These are phyloP conservation scores for Meira miltonrushii DNA, from an alignment of 1,284 basidiomycete genomes.

Conservation along the genomic window DNA sequence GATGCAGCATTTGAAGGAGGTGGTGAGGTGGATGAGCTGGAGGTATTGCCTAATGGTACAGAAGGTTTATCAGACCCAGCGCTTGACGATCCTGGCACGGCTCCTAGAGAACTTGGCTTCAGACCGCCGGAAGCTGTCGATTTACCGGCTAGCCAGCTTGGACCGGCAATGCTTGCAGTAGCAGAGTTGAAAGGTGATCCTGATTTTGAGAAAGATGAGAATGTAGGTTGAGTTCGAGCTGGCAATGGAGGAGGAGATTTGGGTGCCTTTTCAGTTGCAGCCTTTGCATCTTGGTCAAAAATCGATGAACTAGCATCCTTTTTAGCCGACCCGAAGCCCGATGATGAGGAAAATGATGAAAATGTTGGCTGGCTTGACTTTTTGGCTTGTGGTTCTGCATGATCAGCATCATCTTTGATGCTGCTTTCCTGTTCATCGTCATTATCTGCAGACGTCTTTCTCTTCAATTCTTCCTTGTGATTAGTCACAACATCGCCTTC, in stretches of 20 bases:
- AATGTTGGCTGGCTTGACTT: background rate
- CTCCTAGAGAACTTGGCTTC: slow-evolving; percentile 14
- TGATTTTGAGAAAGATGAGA: slow-evolving; percentile 16
- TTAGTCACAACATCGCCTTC: background rate
- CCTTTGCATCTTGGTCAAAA: background rate
- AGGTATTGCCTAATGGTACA: background rate
- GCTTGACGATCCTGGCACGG: background rate
- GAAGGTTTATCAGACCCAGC: background rate
- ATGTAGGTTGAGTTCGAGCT: slow-evolving; percentile 15
- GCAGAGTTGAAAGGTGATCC: slow-evolving; percentile 14
- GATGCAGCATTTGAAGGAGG: background rate
- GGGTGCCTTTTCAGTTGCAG: slow-evolving; percentile 5
- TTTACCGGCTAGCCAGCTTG: slow-evolving; percentile 18
- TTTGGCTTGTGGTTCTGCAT: background rate
- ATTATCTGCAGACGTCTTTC: background rate
- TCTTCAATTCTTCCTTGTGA: background rate
- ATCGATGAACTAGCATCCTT: background rate
- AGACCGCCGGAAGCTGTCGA: slow-evolving; percentile 6
- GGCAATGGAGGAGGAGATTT: slow-evolving; percentile 1
- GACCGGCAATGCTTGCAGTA: slow-evolving; percentile 14
- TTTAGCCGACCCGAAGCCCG: background rate
- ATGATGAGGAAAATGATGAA: slow-evolving; percentile 10
- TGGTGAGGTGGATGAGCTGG: background rate
- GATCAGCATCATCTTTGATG: background rate
- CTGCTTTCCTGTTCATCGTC: slow-evolving; percentile 5